Base-by-base conservation (phyloP, 2,329 filamentous ascomycete species). In the Fusarium sp. region DNA sequence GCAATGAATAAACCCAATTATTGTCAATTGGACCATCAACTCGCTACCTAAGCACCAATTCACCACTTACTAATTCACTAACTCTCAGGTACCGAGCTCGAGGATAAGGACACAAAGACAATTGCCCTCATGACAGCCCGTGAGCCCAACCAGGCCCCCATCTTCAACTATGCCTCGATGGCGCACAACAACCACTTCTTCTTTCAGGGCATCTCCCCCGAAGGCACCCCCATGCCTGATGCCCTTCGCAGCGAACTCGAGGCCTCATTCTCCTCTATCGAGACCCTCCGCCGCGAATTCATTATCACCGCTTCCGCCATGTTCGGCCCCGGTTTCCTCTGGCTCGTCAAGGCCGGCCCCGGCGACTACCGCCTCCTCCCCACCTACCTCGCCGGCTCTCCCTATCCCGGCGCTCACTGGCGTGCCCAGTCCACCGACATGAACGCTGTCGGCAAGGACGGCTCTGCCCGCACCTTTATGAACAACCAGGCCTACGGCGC, bases 151-250 rank as follows among this genome's bases (percentile, higher is more conserved):
- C 84, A 87, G 67, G 96, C 96, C 41, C 85, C 90, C 72, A 83
- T 91, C 77, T 99, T 99, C 89, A 99, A 98, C 87, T 89, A 96
- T 79, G 96, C 96, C 79, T 97, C 93, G 74, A 97, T 97, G 92
- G 92, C 93, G 56, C 91, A 92, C 86, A 98, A 98, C 87, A 97
- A 89, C 79, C 83, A 89, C 77, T 91, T 93, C 84, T 95, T 93
- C 87, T 94, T 95, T 86, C 78, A 87, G 71, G 80, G 84, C 75
- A 77, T 83, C 67, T 73, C 78, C 55, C 80, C 80, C 56, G 53
- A 65, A 78, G 85, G 76, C 56, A 82, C 79, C 47, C 73, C 79
- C 69, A 90, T 92, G 70, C 88, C 87, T 61, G 76, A 80, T 3
- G 69, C 75, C 43, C 86, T 96, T 63, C 79, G 83, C 73, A 70